Percentiles rank a stretch among this genome's conserved stretches.
phyloP scores from a whole-genome alignment of 2,329 filamentous ascomycete species.

The Mollisiaceae sp. region DNA sequence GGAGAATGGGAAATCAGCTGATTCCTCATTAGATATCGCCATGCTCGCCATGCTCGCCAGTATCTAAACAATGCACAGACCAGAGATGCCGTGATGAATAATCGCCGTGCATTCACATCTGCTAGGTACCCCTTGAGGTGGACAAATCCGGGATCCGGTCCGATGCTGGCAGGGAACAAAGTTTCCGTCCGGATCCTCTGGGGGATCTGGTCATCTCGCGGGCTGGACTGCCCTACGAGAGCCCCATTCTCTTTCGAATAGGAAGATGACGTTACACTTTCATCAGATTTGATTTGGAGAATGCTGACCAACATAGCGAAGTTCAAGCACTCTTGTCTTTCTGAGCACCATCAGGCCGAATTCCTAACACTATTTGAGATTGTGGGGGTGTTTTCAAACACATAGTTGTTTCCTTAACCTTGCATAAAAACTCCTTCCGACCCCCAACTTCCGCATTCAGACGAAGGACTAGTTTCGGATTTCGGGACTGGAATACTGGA shows the following conservation, averaged over 20 bases:
- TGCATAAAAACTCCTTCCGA: slow-evolving; percentile 1
- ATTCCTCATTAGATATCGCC: background rate
- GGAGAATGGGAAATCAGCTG: slow-evolving; percentile 5
- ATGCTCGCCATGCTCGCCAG: background rate
- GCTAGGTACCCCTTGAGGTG: background rate
- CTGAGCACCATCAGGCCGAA: background rate
- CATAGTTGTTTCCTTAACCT: background rate
- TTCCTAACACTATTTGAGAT: background rate
- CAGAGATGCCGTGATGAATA: slow-evolving; percentile 8
- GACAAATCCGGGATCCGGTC: slow-evolving; percentile 1
- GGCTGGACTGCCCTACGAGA: background rate
- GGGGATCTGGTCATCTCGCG: background rate
- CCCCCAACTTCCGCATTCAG: background rate
- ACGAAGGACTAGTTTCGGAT: background rate
- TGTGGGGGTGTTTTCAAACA: background rate
- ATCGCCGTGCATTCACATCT: slow-evolving; percentile 8
- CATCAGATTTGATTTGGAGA: background rate
- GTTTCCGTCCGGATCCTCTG: background rate
- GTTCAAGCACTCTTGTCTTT: background rate
- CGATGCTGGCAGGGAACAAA: background rate
- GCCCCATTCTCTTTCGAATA: background rate
- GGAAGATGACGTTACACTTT: background rate
- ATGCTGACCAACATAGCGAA: background rate
- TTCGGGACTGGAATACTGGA: background rate
- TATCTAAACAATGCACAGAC: slow-evolving; percentile 7